Base-by-base conservation (phyloP, 495 filamentous ascomycete genomes). In the Aspergillus coremiiformis region DNA sequence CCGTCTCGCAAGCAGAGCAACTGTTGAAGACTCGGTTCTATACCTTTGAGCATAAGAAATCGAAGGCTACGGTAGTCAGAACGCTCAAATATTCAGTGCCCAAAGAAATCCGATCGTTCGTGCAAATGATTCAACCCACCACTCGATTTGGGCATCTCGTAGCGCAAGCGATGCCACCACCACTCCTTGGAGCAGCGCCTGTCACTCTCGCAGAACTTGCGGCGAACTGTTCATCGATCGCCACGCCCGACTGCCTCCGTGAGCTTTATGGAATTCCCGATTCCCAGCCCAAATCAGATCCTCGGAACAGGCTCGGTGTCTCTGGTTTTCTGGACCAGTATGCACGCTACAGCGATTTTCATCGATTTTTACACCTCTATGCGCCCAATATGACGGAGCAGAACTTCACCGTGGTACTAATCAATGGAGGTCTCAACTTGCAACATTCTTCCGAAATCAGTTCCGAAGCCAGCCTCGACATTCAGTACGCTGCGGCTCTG, bases 261-360 rank as follows among this genome's bases (percentile, higher is more conserved):
- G 66, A 73, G 19, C 59, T 88, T 24, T 87, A 87, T 62, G 77
- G 76, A 20, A 64, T 85, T 10, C 68, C 69, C 17, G 76, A 78
- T 44, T 80, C 63, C 35, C 55, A 56, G 0, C 63, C 66, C 21
- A 59, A 35, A 35, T 62, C 66, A 5, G 66, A 74, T 44, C 47
- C 53, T 48, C 63, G 66, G 23, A 79, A 79, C 47, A 66, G 67
- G 48, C 65, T 89, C 14, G 86, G 84, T 9, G 76, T 93, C 39
- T 84, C 78, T 29, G 85, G 86, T 1, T 93, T 80, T 56, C 65
- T 88, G 1, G 79, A 84, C 35, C 77, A 89, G 57, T 84, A 77
- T 58, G 83, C 82, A 50, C 78, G 79, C 22, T 75, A 81, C 44
- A 55, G 61, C 21, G 84, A 87, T 57, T 73, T 85, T 2, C 47